phyloP scores from a whole-genome alignment of 2,329 filamentous ascomycete species.

The Trichoderma pleuroti region DNA sequence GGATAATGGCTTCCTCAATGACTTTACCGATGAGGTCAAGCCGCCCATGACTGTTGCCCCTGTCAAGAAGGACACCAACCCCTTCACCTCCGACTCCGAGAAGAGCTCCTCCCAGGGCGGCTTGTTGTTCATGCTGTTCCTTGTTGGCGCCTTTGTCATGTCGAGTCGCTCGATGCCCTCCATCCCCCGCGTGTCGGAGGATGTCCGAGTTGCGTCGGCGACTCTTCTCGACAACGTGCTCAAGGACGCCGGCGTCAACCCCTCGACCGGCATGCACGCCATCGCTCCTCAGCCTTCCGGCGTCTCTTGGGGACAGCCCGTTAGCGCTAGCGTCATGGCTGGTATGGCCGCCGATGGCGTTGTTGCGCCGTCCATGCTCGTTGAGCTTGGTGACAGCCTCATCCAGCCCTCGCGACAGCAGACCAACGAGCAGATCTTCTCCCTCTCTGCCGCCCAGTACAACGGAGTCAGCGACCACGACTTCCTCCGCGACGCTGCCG shows the following conservation, averaged over 20 bases:
- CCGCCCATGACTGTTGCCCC: slow-evolving; percentile 53
- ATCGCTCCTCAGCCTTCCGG: slow-evolving; percentile 53
- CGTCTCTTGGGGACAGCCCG: slow-evolving; percentile 43
- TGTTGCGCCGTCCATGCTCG: slow-evolving; percentile 58
- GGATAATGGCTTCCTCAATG: slow-evolving; percentile 74
- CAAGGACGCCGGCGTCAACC: slow-evolving; percentile 68
- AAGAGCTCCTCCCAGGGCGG: slow-evolving; percentile 73
- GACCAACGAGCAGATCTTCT: slow-evolving; percentile 83
- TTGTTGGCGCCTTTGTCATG: slow-evolving; percentile 92
- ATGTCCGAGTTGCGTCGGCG: slow-evolving; percentile 74
- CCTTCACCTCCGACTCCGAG: slow-evolving; percentile 44
- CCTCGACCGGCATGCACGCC: slow-evolving; percentile 42
- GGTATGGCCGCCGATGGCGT: slow-evolving; percentile 30
- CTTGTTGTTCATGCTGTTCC: slow-evolving; percentile 89
- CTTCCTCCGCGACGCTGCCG: slow-evolving; percentile 58
- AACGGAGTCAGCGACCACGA: slow-evolving; percentile 68
- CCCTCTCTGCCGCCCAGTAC: slow-evolving; percentile 82
- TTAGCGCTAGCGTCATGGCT: slow-evolving; percentile 44
- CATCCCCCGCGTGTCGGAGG: slow-evolving; percentile 75
- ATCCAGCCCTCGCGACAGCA: slow-evolving; percentile 78
- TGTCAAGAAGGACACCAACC: slow-evolving; percentile 45
- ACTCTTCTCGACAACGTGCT: slow-evolving; percentile 76
- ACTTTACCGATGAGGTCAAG: slow-evolving; percentile 66
- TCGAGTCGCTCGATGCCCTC: slow-evolving; percentile 73
- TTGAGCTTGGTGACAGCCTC: slow-evolving; percentile 64